phyloP scores from a whole-genome alignment of 345 rosid genomes.

The Melaleuca quinquenervia region DNA sequence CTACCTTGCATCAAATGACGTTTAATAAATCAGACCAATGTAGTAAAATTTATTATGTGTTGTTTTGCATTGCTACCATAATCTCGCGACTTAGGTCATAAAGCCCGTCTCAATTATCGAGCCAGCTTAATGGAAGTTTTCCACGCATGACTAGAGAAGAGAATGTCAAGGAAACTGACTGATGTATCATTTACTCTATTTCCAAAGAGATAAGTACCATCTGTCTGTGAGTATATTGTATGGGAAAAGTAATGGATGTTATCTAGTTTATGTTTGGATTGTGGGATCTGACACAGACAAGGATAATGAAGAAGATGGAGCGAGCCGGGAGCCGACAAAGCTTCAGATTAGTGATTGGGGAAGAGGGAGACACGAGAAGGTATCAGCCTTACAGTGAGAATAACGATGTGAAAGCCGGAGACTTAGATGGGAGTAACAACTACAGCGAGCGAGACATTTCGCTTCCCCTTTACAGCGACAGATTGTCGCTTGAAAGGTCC shows the following conservation, averaged over 20 bases:
- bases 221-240: neutral
- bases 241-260: neutral
- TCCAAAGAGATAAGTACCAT: neutral
- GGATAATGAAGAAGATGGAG: conserved; percentile 2
- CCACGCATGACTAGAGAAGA: neutral
- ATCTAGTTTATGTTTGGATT: neutral
- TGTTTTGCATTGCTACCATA: neutral
- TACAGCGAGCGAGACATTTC: neutral
- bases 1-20: neutral
- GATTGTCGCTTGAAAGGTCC: neutral
- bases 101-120: neutral
- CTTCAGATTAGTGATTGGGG: neutral
- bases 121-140: neutral
- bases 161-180: neutral
- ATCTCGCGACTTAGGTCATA: neutral
- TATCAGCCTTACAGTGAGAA: neutral
- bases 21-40: neutral
- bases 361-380: neutral
- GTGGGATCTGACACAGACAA: neutral
- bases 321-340: conserved; percentile 1
- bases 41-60: neutral
- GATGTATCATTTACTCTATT: neutral
- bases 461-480: neutral
- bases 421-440: neutral
- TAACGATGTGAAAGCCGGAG: neutral